Evolutionary conservation across 306 rosid genomes (phyloP), one percentile per base, ranked within the genome.

Genomic region (Dryas drummondii): DNA sequence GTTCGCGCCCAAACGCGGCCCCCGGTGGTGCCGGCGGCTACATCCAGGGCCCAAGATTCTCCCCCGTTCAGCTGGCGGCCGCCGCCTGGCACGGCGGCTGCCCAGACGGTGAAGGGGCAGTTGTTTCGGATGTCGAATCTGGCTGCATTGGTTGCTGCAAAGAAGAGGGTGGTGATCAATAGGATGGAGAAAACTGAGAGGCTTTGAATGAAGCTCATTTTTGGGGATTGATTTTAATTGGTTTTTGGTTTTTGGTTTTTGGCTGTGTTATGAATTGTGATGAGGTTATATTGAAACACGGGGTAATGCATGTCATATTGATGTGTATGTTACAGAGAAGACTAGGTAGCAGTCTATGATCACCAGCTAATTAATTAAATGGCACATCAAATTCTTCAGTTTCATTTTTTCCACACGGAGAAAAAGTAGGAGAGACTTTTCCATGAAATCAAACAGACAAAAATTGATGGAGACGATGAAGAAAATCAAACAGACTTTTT

Each of bases 171-270:
- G 14, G 5, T 52, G n/a, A 4, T 77, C 53, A 76, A 86, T 45
- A 0, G 85, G 85, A 55, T 47, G 73, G 84, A 87, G 54, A 88
- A 88, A 0, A 90, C 66, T 4, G 87, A n/a, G 0, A 96, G 82
- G 56, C 82, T 77, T 65, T 86, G 91, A 11, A 72, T 65, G 87
- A 86, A 83, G 70, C 89, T n/a, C 70, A 62, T 47, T 19, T 15
- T 68, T 22, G 22, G 22, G 22, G 0, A 0, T 22, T 22, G 22
- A 22, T 22, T 22, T 22, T 48, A 5, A 4, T 45, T 47, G 50
- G 70, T 0, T 66, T 60, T 66, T 48, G 71, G 42, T 60, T 9
- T 46, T n/a, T n/a, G n/a, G 22, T 0, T 0, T 22, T 2, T 22
- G 4, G 50, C 9, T 65, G 53, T 65, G 70, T 65, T 8, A 42